Conservation (phyloP, 1,139 yeast genomes). For the Groenewaldozyma auringiensis region DNA sequence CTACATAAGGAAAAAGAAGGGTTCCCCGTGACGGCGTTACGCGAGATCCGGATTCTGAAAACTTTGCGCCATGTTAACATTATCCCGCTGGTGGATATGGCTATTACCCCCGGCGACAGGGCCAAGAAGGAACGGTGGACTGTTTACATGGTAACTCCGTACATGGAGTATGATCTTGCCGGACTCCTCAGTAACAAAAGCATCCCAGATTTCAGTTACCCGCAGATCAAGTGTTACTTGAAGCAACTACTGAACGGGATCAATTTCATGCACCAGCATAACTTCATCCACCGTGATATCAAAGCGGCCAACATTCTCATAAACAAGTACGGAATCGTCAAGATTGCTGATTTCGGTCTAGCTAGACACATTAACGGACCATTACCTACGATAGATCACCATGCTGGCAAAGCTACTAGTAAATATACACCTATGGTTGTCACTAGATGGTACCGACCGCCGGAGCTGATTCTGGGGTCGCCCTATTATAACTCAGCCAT, state of each 20-base stretch:
- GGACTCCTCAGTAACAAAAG: slow-evolving; percentile 81
- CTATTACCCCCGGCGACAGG: slow-evolving; percentile 46
- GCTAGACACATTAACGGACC: slow-evolving; percentile 76
- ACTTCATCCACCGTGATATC: slow-evolving; percentile 79
- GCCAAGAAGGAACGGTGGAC: slow-evolving; percentile 27
- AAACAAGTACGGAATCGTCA: slow-evolving; percentile 66
- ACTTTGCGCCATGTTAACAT: slow-evolving; percentile 62
- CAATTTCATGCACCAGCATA: slow-evolving; percentile 62
- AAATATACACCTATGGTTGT: slow-evolving; percentile 87
- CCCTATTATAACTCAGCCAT: slow-evolving; percentile 84
- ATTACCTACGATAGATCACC: slow-evolving; percentile 44
- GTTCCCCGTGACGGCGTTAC: slow-evolving; percentile 89
- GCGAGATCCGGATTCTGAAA: slow-evolving; percentile 84
- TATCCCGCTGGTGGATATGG: slow-evolving; percentile 73
- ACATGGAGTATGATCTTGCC: slow-evolving; percentile 87
- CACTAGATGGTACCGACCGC: slow-evolving; percentile 96
- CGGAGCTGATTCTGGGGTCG: slow-evolving; percentile 83
- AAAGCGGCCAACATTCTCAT: slow-evolving; percentile 89
- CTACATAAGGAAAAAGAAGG: slow-evolving; percentile 84
- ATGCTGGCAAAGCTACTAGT: slow-evolving; percentile 45
- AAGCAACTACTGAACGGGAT: slow-evolving; percentile 71
- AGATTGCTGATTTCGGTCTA: slow-evolving; percentile 89
- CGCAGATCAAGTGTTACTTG: slow-evolving; percentile 81
- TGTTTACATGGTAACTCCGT: slow-evolving; percentile 86
- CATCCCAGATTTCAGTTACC: slow-evolving; percentile 47